phyloP scores from a whole-genome alignment of 257 asterid genomes.

The Mentha longifolia region DNA sequence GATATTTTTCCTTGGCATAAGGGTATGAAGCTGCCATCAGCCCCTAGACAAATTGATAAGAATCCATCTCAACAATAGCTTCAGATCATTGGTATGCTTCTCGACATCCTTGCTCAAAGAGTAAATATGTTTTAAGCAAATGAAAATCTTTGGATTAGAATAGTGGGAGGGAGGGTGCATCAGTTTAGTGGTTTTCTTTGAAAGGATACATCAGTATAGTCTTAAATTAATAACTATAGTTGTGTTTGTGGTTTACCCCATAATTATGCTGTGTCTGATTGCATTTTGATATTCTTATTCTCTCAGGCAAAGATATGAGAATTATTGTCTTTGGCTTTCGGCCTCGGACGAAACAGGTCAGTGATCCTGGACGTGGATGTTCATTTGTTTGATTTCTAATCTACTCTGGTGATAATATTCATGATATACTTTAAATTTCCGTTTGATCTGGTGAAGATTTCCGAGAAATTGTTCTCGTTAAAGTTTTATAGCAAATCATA shows the following conservation, averaged over 20 bases:
- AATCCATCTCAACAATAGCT: slow-evolving; percentile 77
- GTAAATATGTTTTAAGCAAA: slow-evolving; percentile 16
- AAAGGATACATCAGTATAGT: background rate
- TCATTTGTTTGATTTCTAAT: slow-evolving; percentile 27
- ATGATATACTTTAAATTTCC: slow-evolving; percentile 16
- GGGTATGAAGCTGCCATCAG: slow-evolving; percentile 71
- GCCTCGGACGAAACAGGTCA: slow-evolving; percentile 93
- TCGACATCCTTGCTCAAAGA: slow-evolving; percentile 29
- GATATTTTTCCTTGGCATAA: slow-evolving; percentile 43
- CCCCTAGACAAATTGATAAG: slow-evolving; percentile 70
- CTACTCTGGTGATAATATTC: slow-evolving; percentile 16
- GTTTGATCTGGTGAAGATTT: slow-evolving; percentile 21
- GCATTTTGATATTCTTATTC: slow-evolving; percentile 19
- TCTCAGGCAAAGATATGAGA: slow-evolving; percentile 92
- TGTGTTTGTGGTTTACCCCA: slow-evolving; percentile 7
- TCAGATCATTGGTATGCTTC: slow-evolving; percentile 85
- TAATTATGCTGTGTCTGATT: slow-evolving; percentile 22
- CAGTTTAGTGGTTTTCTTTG: too few relatives aligned
- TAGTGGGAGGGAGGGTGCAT: background rate
- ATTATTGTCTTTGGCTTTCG: slow-evolving; percentile 90
- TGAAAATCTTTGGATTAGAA: slow-evolving; percentile 8
- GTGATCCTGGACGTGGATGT: slow-evolving; percentile 37
- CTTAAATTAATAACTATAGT: slow-evolving; percentile 14
- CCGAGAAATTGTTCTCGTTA: slow-evolving; percentile 10
- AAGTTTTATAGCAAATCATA: background rate